A percentile compares a stretch with the other conserved stretches of the same genome.
Conservation (phyloP, 257 asterid species). For the Plantago elongata region DNA sequence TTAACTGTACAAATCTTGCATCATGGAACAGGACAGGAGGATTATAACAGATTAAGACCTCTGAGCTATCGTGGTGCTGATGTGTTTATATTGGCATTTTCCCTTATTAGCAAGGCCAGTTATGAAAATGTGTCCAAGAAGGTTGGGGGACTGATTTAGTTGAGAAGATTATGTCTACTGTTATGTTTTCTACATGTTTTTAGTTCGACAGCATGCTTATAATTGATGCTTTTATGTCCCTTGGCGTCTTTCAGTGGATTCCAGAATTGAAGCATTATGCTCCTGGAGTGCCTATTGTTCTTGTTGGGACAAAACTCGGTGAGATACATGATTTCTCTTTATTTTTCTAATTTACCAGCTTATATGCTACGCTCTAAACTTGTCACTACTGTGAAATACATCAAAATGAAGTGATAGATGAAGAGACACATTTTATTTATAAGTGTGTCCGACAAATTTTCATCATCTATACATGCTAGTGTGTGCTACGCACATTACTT, state of each 20-base stretch:
- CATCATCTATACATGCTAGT: too few relatives aligned
- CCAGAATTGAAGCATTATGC: constrained; percentile 80
- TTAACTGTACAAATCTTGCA: constrained; percentile 8
- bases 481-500: not conserved
- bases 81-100: constrained; percentile 70
- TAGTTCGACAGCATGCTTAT: constrained; percentile 8
- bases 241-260: constrained; percentile 52
- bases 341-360: constrained; percentile 12
- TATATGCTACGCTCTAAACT: not conserved
- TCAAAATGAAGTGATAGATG: too few relatives aligned
- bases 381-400: not conserved
- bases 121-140: constrained; percentile 74
- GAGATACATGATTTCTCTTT: constrained; percentile 25
- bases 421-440: too few relatives aligned
- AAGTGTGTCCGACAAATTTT: too few relatives aligned
- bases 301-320: constrained; percentile 82
- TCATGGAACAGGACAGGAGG: constrained; percentile 66
- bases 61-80: constrained; percentile 82
- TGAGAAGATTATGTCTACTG: not conserved
- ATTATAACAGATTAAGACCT: constrained; percentile 71
- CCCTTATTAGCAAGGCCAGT: constrained; percentile 78
- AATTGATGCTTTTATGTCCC: not conserved
- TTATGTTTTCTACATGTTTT: constrained; percentile 6
- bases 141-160: constrained; percentile 28
- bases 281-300: constrained; percentile 74